Percentiles rank a stretch among this genome's conserved stretches.
Conservation (phyloP, 2,329 filamentous ascomycete genomes). For the Nemania abortiva region DNA sequence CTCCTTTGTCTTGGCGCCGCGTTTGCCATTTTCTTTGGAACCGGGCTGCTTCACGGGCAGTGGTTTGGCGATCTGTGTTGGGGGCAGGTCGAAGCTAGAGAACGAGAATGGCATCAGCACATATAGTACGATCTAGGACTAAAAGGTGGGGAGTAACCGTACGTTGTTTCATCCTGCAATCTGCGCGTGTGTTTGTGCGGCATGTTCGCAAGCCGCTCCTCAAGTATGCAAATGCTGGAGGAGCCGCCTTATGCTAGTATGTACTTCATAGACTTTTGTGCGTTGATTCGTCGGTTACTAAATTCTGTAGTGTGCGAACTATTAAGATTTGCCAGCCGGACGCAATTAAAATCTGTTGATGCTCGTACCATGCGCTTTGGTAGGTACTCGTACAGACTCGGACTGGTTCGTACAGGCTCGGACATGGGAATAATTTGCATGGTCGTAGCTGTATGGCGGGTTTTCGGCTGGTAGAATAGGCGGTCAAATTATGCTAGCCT, state of each 20-base stretch:
- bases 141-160: constrained; percentile 43
- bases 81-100: constrained; percentile 63
- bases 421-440: constrained; percentile 22
- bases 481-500: constrained; percentile 22
- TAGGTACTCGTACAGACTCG: not conserved
- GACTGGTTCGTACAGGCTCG: not conserved
- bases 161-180: constrained; percentile 67
- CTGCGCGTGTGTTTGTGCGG: constrained; percentile 88
- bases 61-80: constrained; percentile 62
- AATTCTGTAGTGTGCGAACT: not conserved
- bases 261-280: not conserved
- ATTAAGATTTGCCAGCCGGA: not conserved
- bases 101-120: constrained; percentile 28
- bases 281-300: not conserved
- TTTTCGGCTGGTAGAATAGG: not conserved
- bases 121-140: constrained; percentile 38
- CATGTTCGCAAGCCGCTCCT: constrained; percentile 62
- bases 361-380: not conserved
- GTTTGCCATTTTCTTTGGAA: constrained; percentile 47
- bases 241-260: not conserved
- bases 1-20: constrained; percentile 39
- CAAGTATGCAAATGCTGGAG: not conserved
- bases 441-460: not conserved
- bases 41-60: constrained; percentile 59
- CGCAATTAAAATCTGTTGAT: not conserved